A percentile compares a stretch with the other conserved stretches of the same genome.
Evolutionary conservation across 1,284 basidiomycete species (phyloP).

Genomic region (Tilletia setariae): DNA sequence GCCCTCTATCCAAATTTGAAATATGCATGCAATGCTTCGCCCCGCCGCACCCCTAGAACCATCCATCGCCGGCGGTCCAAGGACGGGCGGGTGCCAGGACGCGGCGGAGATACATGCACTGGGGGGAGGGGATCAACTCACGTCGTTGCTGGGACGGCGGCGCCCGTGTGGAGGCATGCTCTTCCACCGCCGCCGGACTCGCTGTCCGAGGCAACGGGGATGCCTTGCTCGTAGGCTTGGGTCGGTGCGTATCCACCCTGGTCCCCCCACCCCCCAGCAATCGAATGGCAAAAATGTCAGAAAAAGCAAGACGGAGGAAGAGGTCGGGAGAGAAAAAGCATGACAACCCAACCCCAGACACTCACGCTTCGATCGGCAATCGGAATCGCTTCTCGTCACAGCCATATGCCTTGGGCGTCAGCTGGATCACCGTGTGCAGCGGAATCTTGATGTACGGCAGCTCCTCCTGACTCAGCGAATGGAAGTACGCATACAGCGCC

Average conservation of each 20-base stretch:
- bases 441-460: conserved; percentile 82
- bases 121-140: no score
- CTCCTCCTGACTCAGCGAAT: conserved; percentile 85
- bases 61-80: no score
- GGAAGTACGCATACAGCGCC: conserved; percentile 79
- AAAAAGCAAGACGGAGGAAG: no score
- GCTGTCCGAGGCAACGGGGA: background rate
- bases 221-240: conserved; percentile 29
- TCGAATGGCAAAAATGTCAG: no score
- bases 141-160: conserved; percentile 11
- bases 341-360: background rate
- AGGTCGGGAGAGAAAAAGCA: background rate
- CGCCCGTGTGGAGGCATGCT: background rate
- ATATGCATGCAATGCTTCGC: no score
- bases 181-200: background rate
- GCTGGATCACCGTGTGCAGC: conserved; percentile 92
- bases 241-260: conserved; percentile 48
- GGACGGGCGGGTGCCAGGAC: no score
- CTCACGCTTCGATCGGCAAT: conserved; percentile 48
- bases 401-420: conserved; percentile 96
- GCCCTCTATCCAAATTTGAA: no score
- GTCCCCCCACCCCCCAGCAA: no score
- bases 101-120: no score
- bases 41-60: no score
- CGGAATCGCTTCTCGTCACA: conserved; percentile 88